Conservation (phyloP, 306 rosid species). For the Delonix regia region DNA sequence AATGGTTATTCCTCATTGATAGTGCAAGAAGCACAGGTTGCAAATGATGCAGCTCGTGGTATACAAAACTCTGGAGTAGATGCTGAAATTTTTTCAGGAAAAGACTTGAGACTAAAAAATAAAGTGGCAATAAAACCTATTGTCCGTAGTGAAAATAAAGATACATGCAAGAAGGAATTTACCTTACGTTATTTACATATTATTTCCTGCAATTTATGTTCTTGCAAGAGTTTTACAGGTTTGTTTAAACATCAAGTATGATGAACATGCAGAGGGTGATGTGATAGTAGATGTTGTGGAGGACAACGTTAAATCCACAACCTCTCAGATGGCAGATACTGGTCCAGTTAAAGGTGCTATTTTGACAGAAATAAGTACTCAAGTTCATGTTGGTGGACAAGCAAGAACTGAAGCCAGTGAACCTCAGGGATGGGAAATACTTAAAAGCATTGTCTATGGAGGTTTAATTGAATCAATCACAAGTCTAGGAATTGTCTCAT, state of each 20-base stretch:
- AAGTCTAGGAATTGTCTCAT: conserved; percentile 80
- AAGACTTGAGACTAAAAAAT: neutral
- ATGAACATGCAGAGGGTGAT: conserved; percentile 34
- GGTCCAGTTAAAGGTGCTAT: conserved; percentile 19
- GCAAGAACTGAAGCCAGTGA: conserved; percentile 35
- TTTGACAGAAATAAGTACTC: conserved; percentile 18
- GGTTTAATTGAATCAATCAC: conserved; percentile 80
- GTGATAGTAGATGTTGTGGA: conserved; percentile 37
- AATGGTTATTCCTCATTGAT: conserved; percentile 28
- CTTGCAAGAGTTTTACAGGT: neutral
- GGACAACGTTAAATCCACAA: conserved; percentile 10
- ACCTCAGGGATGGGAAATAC: conserved; percentile 50
- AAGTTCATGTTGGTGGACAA: conserved; percentile 9
- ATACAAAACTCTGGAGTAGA: conserved; percentile 17
- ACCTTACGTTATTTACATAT: conserved; percentile 10
- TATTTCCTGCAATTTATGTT: conserved; percentile 1
- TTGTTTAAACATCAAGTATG: conserved; percentile 12
- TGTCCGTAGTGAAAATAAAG: conserved; percentile 2
- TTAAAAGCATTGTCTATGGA: conserved; percentile 78
- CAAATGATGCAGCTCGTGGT: conserved; percentile 21
- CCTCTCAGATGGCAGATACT: conserved; percentile 29
- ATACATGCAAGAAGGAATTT: conserved; percentile 33
- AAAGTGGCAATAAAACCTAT: conserved; percentile 18
- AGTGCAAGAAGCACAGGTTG: conserved; percentile 25
- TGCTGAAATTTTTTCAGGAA: conserved; percentile 20